A percentile compares a stretch with the other conserved stretches of the same genome.
Conservation (phyloP, 73 alveolate genomes). For the Durusdinium trenchii region DNA sequence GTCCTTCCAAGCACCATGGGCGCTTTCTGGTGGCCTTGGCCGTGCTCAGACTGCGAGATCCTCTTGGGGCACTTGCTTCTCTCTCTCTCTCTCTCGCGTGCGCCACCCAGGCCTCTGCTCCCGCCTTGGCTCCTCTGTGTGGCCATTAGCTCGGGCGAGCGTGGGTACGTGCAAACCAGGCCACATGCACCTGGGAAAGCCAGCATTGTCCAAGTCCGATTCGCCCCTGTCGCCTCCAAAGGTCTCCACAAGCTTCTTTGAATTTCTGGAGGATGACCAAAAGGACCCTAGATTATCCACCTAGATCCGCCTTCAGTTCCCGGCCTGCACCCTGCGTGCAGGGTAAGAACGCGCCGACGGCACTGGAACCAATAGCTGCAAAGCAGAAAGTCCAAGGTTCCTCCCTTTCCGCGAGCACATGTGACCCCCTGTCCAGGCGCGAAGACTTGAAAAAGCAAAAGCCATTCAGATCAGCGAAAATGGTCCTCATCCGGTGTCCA, state of each 20-base stretch:
- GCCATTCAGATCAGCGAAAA: background rate
- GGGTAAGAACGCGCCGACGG: background rate
- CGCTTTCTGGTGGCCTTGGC: too few relatives aligned
- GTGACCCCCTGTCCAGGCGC: background rate
- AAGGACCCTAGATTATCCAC: background rate
- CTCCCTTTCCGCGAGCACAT: background rate
- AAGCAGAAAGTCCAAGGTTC: background rate
- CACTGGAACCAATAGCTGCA: background rate
- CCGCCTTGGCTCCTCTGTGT: background rate
- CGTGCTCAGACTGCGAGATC: background rate
- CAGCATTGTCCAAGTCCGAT: too few relatives aligned
- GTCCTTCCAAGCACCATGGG: too few relatives aligned
- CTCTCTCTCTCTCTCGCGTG: background rate
- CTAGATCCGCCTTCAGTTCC: background rate
- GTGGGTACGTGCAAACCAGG: constrained; percentile 87
- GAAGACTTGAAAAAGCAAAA: background rate
- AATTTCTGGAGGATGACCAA: background rate
- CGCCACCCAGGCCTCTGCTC: background rate
- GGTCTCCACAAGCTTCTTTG: background rate
- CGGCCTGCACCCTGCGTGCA: background rate
- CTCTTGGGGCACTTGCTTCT: too few relatives aligned
- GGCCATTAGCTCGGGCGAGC: background rate
- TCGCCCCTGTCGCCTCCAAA: too few relatives aligned
- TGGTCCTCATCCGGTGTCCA: background rate
- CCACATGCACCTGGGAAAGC: constrained; percentile 71